Base-by-base conservation (phyloP, 129 eudicot genomes). In the Centrapalus pauciflorus region DNA sequence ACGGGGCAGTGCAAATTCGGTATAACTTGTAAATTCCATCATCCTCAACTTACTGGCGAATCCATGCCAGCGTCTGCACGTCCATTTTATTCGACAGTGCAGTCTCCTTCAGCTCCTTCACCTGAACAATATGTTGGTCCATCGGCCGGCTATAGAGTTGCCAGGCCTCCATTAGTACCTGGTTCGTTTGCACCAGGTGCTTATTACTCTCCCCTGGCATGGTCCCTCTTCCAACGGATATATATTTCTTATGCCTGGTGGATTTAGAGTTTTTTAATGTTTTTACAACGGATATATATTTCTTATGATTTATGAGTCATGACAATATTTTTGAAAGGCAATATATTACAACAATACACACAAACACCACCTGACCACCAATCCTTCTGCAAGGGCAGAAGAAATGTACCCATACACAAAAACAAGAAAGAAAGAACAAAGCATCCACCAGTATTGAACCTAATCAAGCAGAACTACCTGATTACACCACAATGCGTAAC, bases 1-100 rank as follows among this genome's bases (percentile, higher is more conserved):
- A 92, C 96, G 83, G 98, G 98, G 95, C 96, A 85, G 77, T 92
- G 98, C 98, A 92, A 88, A 84, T 92, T 88, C 76, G 92, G 98
- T 64, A 66, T 73, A 73, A 89, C 98, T 34, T 92, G 98, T 88
- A 92, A 92, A 88, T 92, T 85, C 87, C 81, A 92, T 80, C 98
- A 92, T 78, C 98, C 98, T 73, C 91, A 82, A 67, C 87, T 90
- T 4, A 81, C 79, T 83, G 91, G 87, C 64, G 62, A 78, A 70
- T 77, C 95, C 34, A 56, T 76, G 71, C 86, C 87, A 29, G 84
- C 80, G 19, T 57, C 96, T 88, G 95, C 90, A 77, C 91, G 85
- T 73, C 89, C 96, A 70, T 88, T 79, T 88, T 88, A 92, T 85
- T 86, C 96, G 30, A 85, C 86, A 38, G 85, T 88, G 96, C 98